A percentile compares a stretch with the other conserved stretches of the same genome.
phyloP scores from a whole-genome alignment of 345 rosid species.

The Bruguiera parviflora region DNA sequence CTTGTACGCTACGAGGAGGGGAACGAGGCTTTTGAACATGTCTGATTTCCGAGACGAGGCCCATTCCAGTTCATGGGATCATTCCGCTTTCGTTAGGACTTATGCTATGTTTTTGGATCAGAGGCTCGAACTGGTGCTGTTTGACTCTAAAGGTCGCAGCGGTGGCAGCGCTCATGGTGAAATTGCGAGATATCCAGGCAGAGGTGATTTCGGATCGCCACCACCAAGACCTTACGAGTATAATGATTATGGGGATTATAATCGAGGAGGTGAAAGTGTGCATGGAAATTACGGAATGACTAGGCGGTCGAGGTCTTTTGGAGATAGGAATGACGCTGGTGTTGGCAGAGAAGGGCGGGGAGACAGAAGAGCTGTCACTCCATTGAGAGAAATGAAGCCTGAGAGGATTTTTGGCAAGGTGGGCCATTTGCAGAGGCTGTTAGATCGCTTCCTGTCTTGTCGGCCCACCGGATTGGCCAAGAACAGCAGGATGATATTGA shows the following conservation, averaged over 20 bases:
- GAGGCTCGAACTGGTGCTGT: constrained; percentile 56
- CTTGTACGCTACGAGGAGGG: constrained; percentile 60
- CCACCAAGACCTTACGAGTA: constrained; percentile 55
- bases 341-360: constrained; percentile 32
- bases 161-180: constrained; percentile 28
- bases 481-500: constrained; percentile 59
- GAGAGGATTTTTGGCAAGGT: constrained; percentile 79
- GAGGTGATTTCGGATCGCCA: constrained; percentile 62
- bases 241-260: constrained; percentile 49
- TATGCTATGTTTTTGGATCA: constrained; percentile 77
- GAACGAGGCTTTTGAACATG: constrained; percentile 73
- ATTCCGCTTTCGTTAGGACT: constrained; percentile 70
- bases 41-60: constrained; percentile 86
- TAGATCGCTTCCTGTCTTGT: constrained; percentile 76
- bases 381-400: constrained; percentile 65
- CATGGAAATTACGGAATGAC: constrained; percentile 41
- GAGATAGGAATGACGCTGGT: constrained; percentile 58
- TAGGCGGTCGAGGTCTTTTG: constrained; percentile 46
- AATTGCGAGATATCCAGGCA: constrained; percentile 35
- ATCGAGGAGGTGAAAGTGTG: constrained; percentile 32
- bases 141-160: constrained; percentile 44
- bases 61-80: constrained; percentile 94
- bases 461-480: constrained; percentile 84
- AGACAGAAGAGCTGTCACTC: constrained; percentile 41
- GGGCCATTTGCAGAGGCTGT: constrained; percentile 78